Evolutionary conservation across 108 stramenopile species (phyloP).

Genomic region (Cyclotella choctawhatcheeana): DNA sequence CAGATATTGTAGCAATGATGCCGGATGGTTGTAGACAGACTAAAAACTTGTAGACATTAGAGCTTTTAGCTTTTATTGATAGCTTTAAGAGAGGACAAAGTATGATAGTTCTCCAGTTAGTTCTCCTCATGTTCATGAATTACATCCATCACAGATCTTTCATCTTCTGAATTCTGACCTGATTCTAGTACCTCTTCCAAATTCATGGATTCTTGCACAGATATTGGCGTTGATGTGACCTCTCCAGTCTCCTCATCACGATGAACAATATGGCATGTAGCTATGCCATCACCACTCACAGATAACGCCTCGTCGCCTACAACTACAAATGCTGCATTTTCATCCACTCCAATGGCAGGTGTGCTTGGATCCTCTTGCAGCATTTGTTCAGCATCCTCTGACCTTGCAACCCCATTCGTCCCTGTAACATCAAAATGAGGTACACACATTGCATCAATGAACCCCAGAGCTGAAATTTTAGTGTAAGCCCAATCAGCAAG

Average conservation of each 20-base stretch:
- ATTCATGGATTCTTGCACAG: conserved; percentile 7
- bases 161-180: neutral
- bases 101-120: no score
- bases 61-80: no score
- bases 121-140: conserved; percentile 13
- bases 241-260: conserved; percentile 28
- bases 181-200: conserved; percentile 3
- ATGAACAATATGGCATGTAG: conserved; percentile 32
- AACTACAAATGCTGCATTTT: conserved; percentile 39
- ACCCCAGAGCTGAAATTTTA: conserved; percentile 35
- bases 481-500: conserved; percentile 38
- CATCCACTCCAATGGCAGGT: conserved; percentile 27
- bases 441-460: conserved; percentile 43
- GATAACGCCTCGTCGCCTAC: conserved; percentile 34
- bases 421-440: conserved; percentile 39
- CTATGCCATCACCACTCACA: conserved; percentile 48
- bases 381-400: conserved; percentile 30
- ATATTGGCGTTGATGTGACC: conserved; percentile 14
- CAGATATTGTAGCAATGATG: no score
- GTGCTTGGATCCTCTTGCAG: conserved; percentile 9
- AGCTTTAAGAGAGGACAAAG: no score
- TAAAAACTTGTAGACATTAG: no score
- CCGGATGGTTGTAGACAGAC: no score
- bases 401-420: conserved; percentile 14
- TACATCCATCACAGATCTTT: neutral